A percentile compares a stretch with the other conserved stretches of the same genome.
Evolutionary conservation across 805 yeast genomes (phyloP).

Genomic region (Metschnikowia borealis): DNA sequence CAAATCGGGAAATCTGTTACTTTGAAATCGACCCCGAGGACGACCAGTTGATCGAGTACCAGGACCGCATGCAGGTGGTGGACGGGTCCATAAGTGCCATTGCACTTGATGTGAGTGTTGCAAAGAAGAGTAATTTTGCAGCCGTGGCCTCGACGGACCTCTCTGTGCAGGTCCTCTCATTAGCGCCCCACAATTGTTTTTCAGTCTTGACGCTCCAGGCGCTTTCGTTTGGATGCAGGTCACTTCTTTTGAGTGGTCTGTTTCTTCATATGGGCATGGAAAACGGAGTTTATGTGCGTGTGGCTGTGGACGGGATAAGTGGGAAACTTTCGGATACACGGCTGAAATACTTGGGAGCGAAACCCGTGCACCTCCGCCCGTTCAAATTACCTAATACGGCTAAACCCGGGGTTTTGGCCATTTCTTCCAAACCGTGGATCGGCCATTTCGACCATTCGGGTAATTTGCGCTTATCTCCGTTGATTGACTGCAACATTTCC

Average conservation of each 20-base stretch:
- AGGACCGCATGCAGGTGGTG: slow-evolving; percentile 52
- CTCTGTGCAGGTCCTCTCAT: slow-evolving; percentile 63
- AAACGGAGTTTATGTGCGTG: slow-evolving; percentile 76
- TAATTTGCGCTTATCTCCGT: slow-evolving; percentile 45
- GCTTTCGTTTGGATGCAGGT: slow-evolving; percentile 44
- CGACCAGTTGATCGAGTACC: slow-evolving; percentile 68
- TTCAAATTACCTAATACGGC: slow-evolving; percentile 21
- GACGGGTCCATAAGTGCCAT: slow-evolving; percentile 48
- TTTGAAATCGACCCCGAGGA: slow-evolving; percentile 65
- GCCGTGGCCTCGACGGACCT: slow-evolving; percentile 70
- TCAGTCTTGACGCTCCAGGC: slow-evolving; percentile 63
- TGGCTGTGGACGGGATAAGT: slow-evolving; percentile 50
- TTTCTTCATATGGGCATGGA: slow-evolving; percentile 73
- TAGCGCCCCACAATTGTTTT: slow-evolving; percentile 55
- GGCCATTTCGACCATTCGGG: slow-evolving; percentile 36
- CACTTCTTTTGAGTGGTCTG: slow-evolving; percentile 24
- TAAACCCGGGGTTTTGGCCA: slow-evolving; percentile 41
- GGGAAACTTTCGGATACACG: slow-evolving; percentile 62
- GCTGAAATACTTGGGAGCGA: slow-evolving; percentile 70
- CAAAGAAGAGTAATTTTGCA: slow-evolving; percentile 53
- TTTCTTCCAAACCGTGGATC: slow-evolving; percentile 55
- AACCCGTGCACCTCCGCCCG: slow-evolving; percentile 49
- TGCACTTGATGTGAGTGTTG: slow-evolving; percentile 43
- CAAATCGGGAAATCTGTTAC: slow-evolving; percentile 72
- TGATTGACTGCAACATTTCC: slow-evolving; percentile 39